These are phyloP conservation scores for Aspergillus novoparasiticus DNA, from an alignment of 2,329 filamentous ascomycete species.

Conservation along the genomic window DNA sequence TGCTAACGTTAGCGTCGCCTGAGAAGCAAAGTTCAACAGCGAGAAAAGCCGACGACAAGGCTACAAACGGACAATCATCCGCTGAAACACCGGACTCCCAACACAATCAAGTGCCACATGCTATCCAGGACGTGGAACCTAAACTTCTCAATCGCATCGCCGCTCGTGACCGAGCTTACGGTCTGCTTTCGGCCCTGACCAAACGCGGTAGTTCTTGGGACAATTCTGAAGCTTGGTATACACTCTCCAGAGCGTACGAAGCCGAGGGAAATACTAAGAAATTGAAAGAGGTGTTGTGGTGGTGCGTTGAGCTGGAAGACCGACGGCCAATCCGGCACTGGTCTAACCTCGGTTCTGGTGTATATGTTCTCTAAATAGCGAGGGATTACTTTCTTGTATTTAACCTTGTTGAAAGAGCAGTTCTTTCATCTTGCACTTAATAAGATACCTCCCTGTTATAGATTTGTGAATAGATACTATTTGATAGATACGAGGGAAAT, in stretches of 20 bases:
- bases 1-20: slow-evolving; percentile 26
- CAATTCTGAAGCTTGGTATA: slow-evolving; percentile 88
- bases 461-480: slow-evolving; percentile 17
- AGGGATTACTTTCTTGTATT: background rate
- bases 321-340: slow-evolving; percentile 76
- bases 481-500: slow-evolving; percentile 6
- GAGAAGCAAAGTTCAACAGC: slow-evolving; percentile 16
- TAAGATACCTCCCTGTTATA: slow-evolving; percentile 32
- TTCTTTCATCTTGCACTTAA: slow-evolving; percentile 17
- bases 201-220: slow-evolving; percentile 90
- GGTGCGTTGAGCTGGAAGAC: slow-evolving; percentile 95
- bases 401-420: slow-evolving; percentile 1
- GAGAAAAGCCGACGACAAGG: slow-evolving; percentile 10
- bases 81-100: slow-evolving; percentile 5
- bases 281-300: slow-evolving; percentile 92
- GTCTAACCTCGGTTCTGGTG: slow-evolving; percentile 67
- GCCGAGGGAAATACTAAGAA: slow-evolving; percentile 82
- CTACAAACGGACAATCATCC: background rate
- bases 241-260: slow-evolving; percentile 83
- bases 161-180: slow-evolving; percentile 84
- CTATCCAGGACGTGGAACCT: slow-evolving; percentile 52
- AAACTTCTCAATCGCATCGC: slow-evolving; percentile 81
- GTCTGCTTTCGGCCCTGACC: slow-evolving; percentile 77
- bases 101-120: background rate
- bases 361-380: slow-evolving; percentile 61